Evolutionary conservation across 2,329 filamentous ascomycete genomes (phyloP).

Genomic region (Ophiosphaerella herpotricha): DNA sequence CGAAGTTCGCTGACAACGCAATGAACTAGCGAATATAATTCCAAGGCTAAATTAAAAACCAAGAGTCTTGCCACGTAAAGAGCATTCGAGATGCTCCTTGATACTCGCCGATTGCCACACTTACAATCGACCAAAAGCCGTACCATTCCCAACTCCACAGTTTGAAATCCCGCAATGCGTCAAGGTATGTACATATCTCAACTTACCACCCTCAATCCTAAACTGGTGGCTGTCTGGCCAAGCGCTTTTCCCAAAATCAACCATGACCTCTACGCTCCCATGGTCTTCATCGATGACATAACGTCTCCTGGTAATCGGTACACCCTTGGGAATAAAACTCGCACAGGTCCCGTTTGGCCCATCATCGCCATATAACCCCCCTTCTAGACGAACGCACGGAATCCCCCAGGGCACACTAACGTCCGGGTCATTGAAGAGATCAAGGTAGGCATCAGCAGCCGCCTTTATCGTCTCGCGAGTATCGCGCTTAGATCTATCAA

Average conservation of each 20-base stretch:
- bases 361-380: constrained; percentile 27
- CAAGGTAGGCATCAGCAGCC: constrained; percentile 26
- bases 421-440: constrained; percentile 22
- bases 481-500: constrained; percentile 15
- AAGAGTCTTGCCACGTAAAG: too few species aligned
- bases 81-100: not conserved
- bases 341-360: constrained; percentile 28
- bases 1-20: too few species aligned
- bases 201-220: constrained; percentile 33
- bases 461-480: constrained; percentile 16
- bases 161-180: constrained; percentile 30
- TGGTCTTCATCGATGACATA: constrained; percentile 39
- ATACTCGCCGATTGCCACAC: not conserved
- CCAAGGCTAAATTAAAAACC: too few species aligned
- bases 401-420: constrained; percentile 29
- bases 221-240: constrained; percentile 42
- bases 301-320: constrained; percentile 26
- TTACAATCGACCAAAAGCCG: not conserved
- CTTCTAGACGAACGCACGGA: constrained; percentile 32
- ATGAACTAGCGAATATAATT: too few species aligned
- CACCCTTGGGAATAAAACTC: constrained; percentile 26
- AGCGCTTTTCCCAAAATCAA: constrained; percentile 33
- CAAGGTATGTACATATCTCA: constrained; percentile 39
- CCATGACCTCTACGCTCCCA: constrained; percentile 37
- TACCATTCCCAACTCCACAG: constrained; percentile 19